Percentiles rank a stretch among this genome's conserved stretches.
phyloP scores from a whole-genome alignment of 768 basidiomycete species.

The Lentinula detonsa region DNA sequence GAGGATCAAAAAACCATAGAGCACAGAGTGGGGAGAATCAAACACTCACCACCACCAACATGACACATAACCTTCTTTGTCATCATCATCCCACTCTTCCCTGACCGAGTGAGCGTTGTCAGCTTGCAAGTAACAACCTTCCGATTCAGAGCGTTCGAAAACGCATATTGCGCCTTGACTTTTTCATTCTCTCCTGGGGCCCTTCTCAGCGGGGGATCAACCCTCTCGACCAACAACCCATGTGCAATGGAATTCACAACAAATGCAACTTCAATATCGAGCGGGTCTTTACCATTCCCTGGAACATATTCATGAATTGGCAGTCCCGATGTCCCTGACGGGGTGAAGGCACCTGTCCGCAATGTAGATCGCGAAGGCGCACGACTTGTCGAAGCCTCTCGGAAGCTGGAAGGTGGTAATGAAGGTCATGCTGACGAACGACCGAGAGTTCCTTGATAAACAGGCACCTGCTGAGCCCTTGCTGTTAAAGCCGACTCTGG shows the following conservation, averaged over 20 bases:
- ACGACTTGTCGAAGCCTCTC: conserved; percentile 47
- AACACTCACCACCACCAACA: conserved; percentile 73
- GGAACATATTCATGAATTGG: conserved; percentile 61
- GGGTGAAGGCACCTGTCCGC: conserved; percentile 60
- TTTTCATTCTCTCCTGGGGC: conserved; percentile 72
- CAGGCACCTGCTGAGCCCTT: conserved; percentile 52
- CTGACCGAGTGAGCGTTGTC: conserved; percentile 67
- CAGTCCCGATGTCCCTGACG: conserved; percentile 30
- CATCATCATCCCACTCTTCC: conserved; percentile 38
- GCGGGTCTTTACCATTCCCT: conserved; percentile 65
- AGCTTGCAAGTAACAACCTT: conserved; percentile 77
- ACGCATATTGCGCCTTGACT: conserved; percentile 77
- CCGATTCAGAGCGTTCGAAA: conserved; percentile 64
- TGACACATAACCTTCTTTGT: conserved; percentile 91
- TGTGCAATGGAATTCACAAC: conserved; percentile 75
- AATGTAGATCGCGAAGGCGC: conserved; percentile 63
- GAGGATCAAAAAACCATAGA: neutral
- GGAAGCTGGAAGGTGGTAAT: conserved; percentile 71
- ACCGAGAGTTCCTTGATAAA: conserved; percentile 40
- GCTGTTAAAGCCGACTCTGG: conserved; percentile 60
- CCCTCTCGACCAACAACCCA: conserved; percentile 69
- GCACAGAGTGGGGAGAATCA: neutral
- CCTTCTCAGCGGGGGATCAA: conserved; percentile 69
- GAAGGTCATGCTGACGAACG: conserved; percentile 34
- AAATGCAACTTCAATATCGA: conserved; percentile 73